Base-by-base conservation (phyloP, 805 yeast species). In the Sugiyamaella qingdaonensis region DNA sequence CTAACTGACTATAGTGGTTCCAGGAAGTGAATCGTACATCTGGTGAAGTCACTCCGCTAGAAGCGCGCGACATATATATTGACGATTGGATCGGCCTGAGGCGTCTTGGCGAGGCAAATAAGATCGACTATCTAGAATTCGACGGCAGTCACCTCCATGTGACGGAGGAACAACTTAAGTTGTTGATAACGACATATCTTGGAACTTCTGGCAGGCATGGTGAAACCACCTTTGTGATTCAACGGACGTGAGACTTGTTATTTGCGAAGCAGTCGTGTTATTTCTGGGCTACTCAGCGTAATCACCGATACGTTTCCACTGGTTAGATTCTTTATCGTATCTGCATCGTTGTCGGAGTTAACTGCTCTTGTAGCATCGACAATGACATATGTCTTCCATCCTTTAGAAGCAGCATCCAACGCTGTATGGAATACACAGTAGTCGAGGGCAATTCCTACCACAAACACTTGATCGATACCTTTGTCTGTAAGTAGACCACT, bases 401-500 rank as follows among this genome's bases (percentile, higher is more conserved):
- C 96, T 3, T 71, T 54, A 10, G 65, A 68, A 0, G 77, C 78
- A 18, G 90, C 76, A 53, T 91, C 95, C 21, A 81, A 66, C 0
- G 96, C 89, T 0, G 95, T 84, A 63, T 82, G 77, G 60, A 82
- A 70, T 2, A 92, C 97, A 67, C 98, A 91, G 67, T 73, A 89
- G 65, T 91, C 98, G 57, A 82, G 81, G 0, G 97, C 97, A 18
- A 91, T 62, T 0, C 97, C 98, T 1, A 84, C 92, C 19, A 87
- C 77, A 44, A 75, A 81, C 1, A 90, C 89, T 41, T 82, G 78
- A 2, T 78, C 75, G 42, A 88, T 80, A 0, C 67, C 69, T 37
- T 77, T 65, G 1, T 71, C 61, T 24, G 64, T 66, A 56, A 91
- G 73, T 41, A 76, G 69, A 1, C 64, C 66, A 49, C 76, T 74